phyloP scores from a whole-genome alignment of 176 grass and related monocot species.

The Microstegium vimineum region DNA sequence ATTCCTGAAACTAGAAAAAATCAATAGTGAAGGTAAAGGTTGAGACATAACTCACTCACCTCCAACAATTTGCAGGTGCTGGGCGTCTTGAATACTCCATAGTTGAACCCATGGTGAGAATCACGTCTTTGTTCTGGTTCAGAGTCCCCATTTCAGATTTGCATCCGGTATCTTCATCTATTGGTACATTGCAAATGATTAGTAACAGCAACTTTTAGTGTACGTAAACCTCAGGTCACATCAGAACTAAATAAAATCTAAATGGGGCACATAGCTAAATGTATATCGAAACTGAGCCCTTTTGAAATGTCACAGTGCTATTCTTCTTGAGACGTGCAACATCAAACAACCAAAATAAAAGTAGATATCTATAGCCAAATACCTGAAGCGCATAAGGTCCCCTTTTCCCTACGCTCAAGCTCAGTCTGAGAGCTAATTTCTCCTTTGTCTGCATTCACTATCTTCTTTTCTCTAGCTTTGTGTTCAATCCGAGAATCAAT shows the following conservation, averaged over 20 bases:
- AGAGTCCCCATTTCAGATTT: background rate
- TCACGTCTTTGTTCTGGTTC: background rate
- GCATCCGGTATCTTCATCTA: background rate
- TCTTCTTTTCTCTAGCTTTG: background rate
- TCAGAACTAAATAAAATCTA: background rate
- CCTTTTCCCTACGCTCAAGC: background rate
- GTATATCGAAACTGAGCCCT: background rate
- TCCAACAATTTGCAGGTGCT: background rate
- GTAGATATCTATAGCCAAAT: background rate
- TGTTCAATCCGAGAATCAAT: background rate
- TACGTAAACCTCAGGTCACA: background rate
- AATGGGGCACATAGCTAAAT: background rate
- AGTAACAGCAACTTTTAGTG: background rate
- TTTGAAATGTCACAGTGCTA: background rate
- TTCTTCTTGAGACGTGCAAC: background rate
- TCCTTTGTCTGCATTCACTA: background rate
- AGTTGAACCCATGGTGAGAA: background rate
- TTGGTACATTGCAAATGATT: background rate
- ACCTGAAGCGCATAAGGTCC: slow-evolving; percentile 19
- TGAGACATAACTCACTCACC: slow-evolving; percentile 7
- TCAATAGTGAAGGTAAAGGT: background rate
- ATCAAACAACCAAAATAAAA: background rate
- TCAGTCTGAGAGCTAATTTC: background rate
- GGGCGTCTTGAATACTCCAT: background rate
- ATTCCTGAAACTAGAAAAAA: background rate